Conservation (phyloP, 2,329 filamentous ascomycete genomes). For the Gaeumannomyces sp. region DNA sequence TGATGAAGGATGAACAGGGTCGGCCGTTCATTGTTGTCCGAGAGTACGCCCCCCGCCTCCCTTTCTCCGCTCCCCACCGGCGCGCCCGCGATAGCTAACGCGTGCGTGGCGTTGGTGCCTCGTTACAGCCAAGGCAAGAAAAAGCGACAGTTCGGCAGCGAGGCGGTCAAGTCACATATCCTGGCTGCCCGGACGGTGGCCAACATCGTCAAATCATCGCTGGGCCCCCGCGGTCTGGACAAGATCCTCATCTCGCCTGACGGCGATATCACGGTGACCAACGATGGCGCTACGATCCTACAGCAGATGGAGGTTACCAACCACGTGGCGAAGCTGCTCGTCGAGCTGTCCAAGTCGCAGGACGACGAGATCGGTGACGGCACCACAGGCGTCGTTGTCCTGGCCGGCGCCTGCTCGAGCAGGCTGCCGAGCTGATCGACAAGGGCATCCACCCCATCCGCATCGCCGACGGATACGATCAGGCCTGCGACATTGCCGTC, state of each 20-base stretch:
- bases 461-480: conserved; percentile 96
- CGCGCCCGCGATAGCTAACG: conserved; percentile 4
- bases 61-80: conserved; percentile 6
- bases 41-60: conserved; percentile 61
- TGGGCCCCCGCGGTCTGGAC: conserved; percentile 92
- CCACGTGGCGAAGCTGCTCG: conserved; percentile 93
- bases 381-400: conserved; percentile 93
- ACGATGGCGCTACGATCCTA: conserved; percentile 96
- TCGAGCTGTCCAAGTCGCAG: conserved; percentile 96
- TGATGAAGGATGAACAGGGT: conserved; percentile 97
- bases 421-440: conserved; percentile 96
- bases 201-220: conserved; percentile 94
- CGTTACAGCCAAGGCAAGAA: conserved; percentile 81
- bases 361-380: conserved; percentile 99
- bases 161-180: conserved; percentile 97
- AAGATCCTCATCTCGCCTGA: conserved; percentile 99
- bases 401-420: conserved; percentile 94
- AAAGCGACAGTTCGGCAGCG: conserved; percentile 92
- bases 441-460: conserved; percentile 99
- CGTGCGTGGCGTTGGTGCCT: not conserved
- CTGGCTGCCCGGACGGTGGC: conserved; percentile 92
- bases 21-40: conserved; percentile 96
- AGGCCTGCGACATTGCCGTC: conserved; percentile 94
- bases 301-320: conserved; percentile 99
- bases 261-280: conserved; percentile 98